These are phyloP conservation scores for Venturiaceae sp. DNA, from an alignment of 2,329 filamentous ascomycete species.

Conservation along the genomic window DNA sequence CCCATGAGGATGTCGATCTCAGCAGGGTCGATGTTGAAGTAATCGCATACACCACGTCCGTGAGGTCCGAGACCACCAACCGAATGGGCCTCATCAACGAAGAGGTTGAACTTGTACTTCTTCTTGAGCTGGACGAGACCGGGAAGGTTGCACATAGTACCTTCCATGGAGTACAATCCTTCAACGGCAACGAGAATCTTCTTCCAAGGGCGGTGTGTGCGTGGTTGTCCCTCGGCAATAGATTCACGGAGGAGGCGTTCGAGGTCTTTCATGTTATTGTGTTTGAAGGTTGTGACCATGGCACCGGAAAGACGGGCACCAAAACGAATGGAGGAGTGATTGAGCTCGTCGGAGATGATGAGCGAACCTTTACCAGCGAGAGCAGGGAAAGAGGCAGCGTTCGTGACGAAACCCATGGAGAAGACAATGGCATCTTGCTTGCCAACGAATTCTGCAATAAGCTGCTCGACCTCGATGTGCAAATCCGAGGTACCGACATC, in stretches of 20 bases:
- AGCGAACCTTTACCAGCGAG: constrained; percentile 87
- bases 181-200: constrained; percentile 97
- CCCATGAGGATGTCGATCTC: constrained; percentile 97
- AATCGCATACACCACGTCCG: constrained; percentile 92
- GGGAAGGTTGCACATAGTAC: constrained; percentile 96
- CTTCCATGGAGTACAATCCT: constrained; percentile 98
- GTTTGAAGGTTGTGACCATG: constrained; percentile 92
- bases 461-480: constrained; percentile 76
- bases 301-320: constrained; percentile 89
- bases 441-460: constrained; percentile 84
- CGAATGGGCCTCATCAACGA: constrained; percentile 93
- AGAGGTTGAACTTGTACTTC: constrained; percentile 95
- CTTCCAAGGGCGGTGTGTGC: constrained; percentile 98
- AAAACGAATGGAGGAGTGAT: constrained; percentile 95
- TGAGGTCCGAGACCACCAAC: constrained; percentile 82
- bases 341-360: constrained; percentile 93
- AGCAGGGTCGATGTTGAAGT: constrained; percentile 80
- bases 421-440: constrained; percentile 95
- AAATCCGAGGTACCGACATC: constrained; percentile 85
- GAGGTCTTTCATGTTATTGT: constrained; percentile 88
- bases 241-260: constrained; percentile 80
- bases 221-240: constrained; percentile 92
- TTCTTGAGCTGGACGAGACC: constrained; percentile 78
- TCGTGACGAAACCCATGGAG: constrained; percentile 98
- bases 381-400: constrained; percentile 84